Conservation (phyloP, 345 rosid genomes). For the Trapa incisa region DNA sequence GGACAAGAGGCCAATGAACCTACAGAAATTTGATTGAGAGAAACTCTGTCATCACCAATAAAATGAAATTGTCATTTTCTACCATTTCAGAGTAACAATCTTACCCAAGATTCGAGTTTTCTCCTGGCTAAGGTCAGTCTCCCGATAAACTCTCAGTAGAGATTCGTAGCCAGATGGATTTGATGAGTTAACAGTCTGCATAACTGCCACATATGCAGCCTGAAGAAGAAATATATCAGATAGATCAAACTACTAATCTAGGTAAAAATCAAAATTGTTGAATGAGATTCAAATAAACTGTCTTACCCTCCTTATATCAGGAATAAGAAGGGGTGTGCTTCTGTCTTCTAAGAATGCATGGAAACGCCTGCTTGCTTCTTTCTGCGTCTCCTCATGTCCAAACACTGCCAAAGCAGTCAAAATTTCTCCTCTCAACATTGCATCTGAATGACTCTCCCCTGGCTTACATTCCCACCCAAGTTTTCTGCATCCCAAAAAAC, state of each 20-base stretch:
- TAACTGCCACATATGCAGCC: constrained; percentile 85
- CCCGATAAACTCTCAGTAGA: constrained; percentile 70
- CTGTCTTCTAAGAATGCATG: constrained; percentile 66
- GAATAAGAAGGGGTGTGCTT: constrained; percentile 67
- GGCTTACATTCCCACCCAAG: constrained; percentile 85
- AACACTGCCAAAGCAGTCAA: constrained; percentile 60
- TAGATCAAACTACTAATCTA: constrained; percentile 1
- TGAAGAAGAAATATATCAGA: constrained; percentile 20
- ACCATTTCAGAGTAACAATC: constrained; percentile 1
- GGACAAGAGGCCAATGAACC: constrained; percentile 67
- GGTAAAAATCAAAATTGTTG: not conserved
- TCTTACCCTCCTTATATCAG: constrained; percentile 70
- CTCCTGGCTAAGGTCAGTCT: constrained; percentile 92
- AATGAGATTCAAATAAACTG: not conserved
- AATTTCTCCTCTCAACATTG: constrained; percentile 91
- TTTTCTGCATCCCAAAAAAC: constrained; percentile 31
- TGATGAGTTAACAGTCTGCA: constrained; percentile 54
- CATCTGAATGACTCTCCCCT: constrained; percentile 85
- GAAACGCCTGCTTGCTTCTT: constrained; percentile 62
- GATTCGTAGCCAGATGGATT: constrained; percentile 64
- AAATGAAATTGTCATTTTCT: constrained; percentile 2
- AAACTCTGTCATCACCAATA: constrained; percentile 2
- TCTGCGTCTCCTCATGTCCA: constrained; percentile 59
- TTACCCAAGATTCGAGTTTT: constrained; percentile 84
- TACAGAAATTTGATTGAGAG: constrained; percentile 13